Base-by-base conservation (phyloP, 495 filamentous ascomycete species). In the Aspergillus homomorphus region DNA sequence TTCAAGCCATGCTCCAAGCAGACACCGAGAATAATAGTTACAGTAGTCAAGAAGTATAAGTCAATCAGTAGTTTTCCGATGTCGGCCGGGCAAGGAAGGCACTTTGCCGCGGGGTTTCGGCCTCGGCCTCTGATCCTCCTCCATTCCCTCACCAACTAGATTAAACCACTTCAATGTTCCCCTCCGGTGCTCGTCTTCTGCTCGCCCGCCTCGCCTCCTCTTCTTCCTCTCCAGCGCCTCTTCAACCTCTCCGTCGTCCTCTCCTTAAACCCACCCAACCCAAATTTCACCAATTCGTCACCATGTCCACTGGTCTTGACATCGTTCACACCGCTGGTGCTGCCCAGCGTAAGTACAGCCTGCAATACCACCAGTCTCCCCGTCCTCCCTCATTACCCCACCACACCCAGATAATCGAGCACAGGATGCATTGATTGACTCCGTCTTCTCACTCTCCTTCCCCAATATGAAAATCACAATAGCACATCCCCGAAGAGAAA, bases 331-430 rank as follows among this genome's bases (percentile, higher is more conserved):
- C 78, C 28, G 69, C 76, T 63, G 73, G 74, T 54, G 77, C 78
- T 23, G 77, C 74, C 67, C 77, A 77, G 67, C 77, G 78, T 80
- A 71, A 61, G 77, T 72, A 3, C 19, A n/a, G n/a, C n/a, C n/a
- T n/a, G n/a, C n/a, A n/a, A n/a, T n/a, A n/a, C 45, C n/a, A 6
- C 45, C 48, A 33, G 23, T 43, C 54, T 45, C 45, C 43, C 18
- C 20, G 24, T 45, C 43, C 19, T 41, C 41, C 19, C 51, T 44
- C 9, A n/a, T 51, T 54, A 24, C 46, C 15, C 21, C 21, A 3
- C 21, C 21, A 23, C 7, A 15, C 2, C 46, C 46, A 12, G 33
- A 38, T 12, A 38, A 38, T 38, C 15, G 33, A 38, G 33, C 2
- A 38, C 15, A 2, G 33, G 15, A 38, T 28, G 26, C 3, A n/a